Conservation (phyloP, 2,329 filamentous ascomycete genomes). For the Elsinoe perseae region DNA sequence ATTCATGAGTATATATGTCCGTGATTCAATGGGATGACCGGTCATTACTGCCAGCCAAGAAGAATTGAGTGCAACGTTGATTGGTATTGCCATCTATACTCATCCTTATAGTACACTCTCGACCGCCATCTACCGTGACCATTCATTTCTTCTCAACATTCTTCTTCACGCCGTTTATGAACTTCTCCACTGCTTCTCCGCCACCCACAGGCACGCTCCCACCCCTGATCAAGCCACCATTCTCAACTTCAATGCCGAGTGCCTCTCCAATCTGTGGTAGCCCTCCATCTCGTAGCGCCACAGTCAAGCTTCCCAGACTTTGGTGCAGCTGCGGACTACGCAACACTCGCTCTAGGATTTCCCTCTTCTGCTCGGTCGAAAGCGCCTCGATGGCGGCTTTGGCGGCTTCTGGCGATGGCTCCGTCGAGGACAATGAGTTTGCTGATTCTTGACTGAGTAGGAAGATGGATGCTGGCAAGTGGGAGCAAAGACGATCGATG, state of each 20-base stretch:
- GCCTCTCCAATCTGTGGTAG: constrained; percentile 85
- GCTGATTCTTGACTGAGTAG: constrained; percentile 62
- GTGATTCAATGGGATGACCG: no score
- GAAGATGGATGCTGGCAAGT: constrained; percentile 71
- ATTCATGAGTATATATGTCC: no score
- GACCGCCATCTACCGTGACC: not conserved
- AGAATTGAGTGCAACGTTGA: no score
- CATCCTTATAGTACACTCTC: not conserved
- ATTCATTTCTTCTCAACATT: constrained; percentile 56
- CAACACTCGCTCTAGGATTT: constrained; percentile 71
- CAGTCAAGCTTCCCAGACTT: constrained; percentile 73
- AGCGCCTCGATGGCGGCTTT: constrained; percentile 67
- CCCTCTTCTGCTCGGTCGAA: constrained; percentile 67
- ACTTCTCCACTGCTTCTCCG: constrained; percentile 80
- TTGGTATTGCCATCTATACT: not conserved
- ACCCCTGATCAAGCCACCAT: constrained; percentile 72
- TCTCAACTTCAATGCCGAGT: constrained; percentile 68
- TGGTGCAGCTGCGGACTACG: constrained; percentile 87
- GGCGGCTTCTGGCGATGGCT: constrained; percentile 56
- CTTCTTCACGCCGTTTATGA: constrained; percentile 80
- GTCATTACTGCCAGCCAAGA: no score
- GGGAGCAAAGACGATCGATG: constrained; percentile 66
- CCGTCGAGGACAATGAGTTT: constrained; percentile 48
- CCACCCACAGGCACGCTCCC: constrained; percentile 79
- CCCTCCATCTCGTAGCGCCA: constrained; percentile 82